Conservation (phyloP, 2,329 filamentous ascomycete species). For the Penicillium sp. region DNA sequence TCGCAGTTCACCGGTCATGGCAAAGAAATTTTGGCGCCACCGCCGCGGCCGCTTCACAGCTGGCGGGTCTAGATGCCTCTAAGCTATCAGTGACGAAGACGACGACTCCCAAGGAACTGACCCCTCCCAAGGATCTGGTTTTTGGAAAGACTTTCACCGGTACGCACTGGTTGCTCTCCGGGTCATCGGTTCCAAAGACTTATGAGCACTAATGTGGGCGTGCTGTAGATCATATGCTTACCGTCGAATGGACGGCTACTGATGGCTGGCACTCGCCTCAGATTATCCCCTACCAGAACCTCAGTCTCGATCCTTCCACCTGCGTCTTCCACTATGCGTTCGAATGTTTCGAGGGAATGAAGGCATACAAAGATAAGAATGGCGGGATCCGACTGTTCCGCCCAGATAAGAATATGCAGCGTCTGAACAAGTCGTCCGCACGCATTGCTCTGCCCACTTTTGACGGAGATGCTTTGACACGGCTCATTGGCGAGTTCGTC, state of each 20-base stretch:
- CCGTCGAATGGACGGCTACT: conserved; percentile 81
- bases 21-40: conserved; percentile 45
- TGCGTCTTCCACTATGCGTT: conserved; percentile 99
- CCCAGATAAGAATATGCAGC: conserved; percentile 92
- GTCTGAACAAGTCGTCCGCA: conserved; percentile 83
- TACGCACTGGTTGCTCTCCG: conserved; percentile 32
- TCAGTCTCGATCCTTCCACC: conserved; percentile 89
- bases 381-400: conserved; percentile 82
- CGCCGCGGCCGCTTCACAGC: background rate
- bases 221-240: conserved; percentile 87
- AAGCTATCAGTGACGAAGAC: conserved; percentile 67
- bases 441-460: conserved; percentile 92
- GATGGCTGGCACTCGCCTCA: conserved; percentile 76
- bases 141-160: conserved; percentile 91
- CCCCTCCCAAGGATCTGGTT: conserved; percentile 72
- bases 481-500: conserved; percentile 74
- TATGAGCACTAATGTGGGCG: conserved; percentile 14
- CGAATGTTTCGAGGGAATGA: conserved; percentile 98
- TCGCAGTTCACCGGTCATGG: conserved; percentile 36
- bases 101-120: conserved; percentile 64
- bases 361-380: conserved; percentile 86
- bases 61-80: too few species aligned
- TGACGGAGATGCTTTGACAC: conserved; percentile 64
- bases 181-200: background rate
- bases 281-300: conserved; percentile 93